phyloP scores from a whole-genome alignment of 371 early-diverging fungal genomes.

The Mortierella sp. region DNA sequence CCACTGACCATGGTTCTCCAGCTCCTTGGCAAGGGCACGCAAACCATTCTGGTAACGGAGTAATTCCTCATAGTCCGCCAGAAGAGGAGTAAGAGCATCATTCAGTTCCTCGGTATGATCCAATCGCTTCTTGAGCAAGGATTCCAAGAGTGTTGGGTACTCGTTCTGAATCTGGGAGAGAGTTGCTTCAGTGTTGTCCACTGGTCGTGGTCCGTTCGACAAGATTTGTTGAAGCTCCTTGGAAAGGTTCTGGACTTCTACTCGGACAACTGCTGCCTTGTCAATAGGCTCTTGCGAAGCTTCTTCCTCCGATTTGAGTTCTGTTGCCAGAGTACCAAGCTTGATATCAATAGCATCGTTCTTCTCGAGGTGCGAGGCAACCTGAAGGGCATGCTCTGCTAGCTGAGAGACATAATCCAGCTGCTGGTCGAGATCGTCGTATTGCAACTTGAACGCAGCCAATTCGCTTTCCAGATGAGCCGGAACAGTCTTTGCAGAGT shows the following conservation, averaged over 20 bases:
- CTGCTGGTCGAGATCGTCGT: conserved; percentile 21
- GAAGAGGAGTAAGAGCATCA: conserved; percentile 25
- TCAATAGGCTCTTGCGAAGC: conserved; percentile 23
- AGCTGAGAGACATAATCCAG: conserved; percentile 19
- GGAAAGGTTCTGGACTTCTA: conserved; percentile 11
- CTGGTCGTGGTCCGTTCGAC: conserved; percentile 13
- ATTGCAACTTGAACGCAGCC: conserved; percentile 29
- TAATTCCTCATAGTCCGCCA: conserved; percentile 20
- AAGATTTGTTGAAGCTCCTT: conserved; percentile 13
- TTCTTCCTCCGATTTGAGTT: conserved; percentile 30
- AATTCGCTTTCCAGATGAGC: conserved; percentile 23
- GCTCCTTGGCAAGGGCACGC: conserved; percentile 14
- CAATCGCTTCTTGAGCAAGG: conserved; percentile 14
- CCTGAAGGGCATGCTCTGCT: conserved; percentile 26
- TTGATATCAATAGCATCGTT: conserved; percentile 21
- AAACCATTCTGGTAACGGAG: conserved; percentile 41
- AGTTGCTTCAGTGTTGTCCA: not conserved
- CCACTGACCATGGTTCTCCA: conserved; percentile 23
- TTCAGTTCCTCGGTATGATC: conserved; percentile 8
- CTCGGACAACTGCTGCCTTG: conserved; percentile 1
- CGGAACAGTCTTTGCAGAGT: conserved; percentile 8
- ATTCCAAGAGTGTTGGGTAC: conserved; percentile 11
- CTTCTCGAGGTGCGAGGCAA: conserved; percentile 30
- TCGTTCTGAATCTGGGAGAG: not conserved
- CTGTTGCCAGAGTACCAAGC: conserved; percentile 19